Percentiles rank a stretch among this genome's conserved stretches.
Conservation (phyloP, 2,329 filamentous ascomycete genomes). For the Xylaria polymorpha region DNA sequence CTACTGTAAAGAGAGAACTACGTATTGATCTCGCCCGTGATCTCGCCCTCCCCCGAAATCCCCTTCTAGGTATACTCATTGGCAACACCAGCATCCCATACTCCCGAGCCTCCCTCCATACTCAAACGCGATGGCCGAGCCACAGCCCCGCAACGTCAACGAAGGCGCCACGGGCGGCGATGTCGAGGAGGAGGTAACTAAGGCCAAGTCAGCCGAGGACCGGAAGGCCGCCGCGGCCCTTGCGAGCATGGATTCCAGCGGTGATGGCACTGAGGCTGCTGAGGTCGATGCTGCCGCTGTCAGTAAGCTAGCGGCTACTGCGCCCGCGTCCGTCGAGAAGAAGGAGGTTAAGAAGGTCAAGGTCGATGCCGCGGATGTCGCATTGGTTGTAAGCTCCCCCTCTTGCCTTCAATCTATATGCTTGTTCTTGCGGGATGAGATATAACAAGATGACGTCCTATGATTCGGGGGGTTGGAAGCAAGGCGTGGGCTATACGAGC, state of each 20-base stretch:
- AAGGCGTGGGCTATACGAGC: background rate
- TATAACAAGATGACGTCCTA: background rate
- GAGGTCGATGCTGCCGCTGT: constrained; percentile 77
- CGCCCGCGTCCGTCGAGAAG: constrained; percentile 54
- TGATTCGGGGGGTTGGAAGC: background rate
- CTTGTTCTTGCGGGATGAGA: background rate
- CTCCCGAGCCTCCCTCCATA: background rate
- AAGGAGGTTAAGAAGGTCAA: constrained; percentile 72
- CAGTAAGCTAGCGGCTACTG: constrained; percentile 63
- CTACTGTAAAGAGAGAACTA: background rate
- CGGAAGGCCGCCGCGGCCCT: constrained; percentile 81
- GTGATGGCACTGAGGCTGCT: constrained; percentile 57
- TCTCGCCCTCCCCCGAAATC: background rate
- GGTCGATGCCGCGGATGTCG: constrained; percentile 77
- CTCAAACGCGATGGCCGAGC: constrained; percentile 64
- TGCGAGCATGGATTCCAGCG: constrained; percentile 68
- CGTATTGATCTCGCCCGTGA: background rate
- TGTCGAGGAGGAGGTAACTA: constrained; percentile 65
- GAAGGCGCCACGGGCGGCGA: constrained; percentile 71
- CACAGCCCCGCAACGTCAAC: constrained; percentile 67
- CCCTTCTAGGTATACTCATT: background rate
- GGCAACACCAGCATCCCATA: background rate
- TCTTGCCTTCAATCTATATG: background rate
- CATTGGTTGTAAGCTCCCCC: constrained; percentile 68
- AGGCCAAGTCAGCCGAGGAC: constrained; percentile 77